Conservation (phyloP, 352 stramenopile genomes). For the Globisporangium nagaii region DNA sequence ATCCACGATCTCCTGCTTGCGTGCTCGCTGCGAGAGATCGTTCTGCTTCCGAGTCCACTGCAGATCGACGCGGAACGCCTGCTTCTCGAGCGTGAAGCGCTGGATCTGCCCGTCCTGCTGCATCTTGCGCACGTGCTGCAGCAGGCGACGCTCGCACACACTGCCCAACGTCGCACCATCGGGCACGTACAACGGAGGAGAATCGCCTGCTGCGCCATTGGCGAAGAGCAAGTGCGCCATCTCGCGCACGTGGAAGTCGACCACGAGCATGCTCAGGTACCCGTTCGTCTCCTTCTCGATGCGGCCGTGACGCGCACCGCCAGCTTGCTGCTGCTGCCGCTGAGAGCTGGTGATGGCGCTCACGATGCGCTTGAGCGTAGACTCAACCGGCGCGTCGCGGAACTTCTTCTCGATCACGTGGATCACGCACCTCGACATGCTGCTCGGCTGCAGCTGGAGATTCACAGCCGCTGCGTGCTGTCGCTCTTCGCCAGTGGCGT, state of each 20-base stretch:
- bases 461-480: slow-evolving; percentile 2
- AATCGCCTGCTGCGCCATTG: too few relatives aligned
- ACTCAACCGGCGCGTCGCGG: slow-evolving; percentile 22
- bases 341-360: slow-evolving; percentile 3
- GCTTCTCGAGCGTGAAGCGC: slow-evolving; percentile 43
- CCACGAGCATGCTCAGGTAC: slow-evolving; percentile 46
- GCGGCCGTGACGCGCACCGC: slow-evolving; percentile 11
- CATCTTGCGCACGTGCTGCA: slow-evolving; percentile 45
- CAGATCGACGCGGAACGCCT: slow-evolving; percentile 50
- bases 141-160: slow-evolving; percentile 32
- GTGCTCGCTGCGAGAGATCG: neutral
- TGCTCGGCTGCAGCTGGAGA: slow-evolving; percentile 33
- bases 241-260: slow-evolving; percentile 57
- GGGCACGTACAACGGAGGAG: too few relatives aligned
- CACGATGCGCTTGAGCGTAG: slow-evolving; percentile 34
- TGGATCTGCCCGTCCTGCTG: slow-evolving; percentile 53
- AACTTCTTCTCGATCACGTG: slow-evolving; percentile 50
- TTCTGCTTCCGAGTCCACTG: slow-evolving; percentile 13
- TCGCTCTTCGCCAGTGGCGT: slow-evolving; percentile 1
- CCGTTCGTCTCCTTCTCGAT: slow-evolving; percentile 45
- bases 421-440: slow-evolving; percentile 50
- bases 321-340: neutral
- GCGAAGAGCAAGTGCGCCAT: slow-evolving; percentile 26
- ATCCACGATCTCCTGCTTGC: slow-evolving; percentile 15
- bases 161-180: slow-evolving; percentile 19